phyloP scores from a whole-genome alignment of 306 rosid species.

The Hippophae gyantsensis region DNA sequence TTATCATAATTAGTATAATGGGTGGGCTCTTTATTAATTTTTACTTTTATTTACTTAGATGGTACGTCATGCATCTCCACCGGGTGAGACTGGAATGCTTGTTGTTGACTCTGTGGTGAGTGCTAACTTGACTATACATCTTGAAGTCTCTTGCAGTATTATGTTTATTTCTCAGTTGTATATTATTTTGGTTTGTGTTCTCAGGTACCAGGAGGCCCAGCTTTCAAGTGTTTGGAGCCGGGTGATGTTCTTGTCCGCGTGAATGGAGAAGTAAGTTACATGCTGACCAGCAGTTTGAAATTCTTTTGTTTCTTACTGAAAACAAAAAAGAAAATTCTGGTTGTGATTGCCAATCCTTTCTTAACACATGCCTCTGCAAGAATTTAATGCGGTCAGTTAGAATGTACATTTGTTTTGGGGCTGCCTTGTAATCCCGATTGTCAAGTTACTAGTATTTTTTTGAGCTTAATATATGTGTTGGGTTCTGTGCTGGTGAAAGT shows the following conservation, averaged over 20 bases:
- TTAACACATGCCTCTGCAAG: too few relatives aligned
- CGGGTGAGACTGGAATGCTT: slow-evolving; percentile 91
- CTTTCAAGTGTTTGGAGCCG: slow-evolving; percentile 69
- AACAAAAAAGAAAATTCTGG: too few relatives aligned
- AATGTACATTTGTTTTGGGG: too few relatives aligned
- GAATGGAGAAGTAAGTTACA: slow-evolving; percentile 77
- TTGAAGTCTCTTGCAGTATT: background rate
- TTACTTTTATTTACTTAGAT: slow-evolving; percentile 42
- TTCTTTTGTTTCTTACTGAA: too few relatives aligned
- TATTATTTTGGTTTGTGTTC: slow-evolving; percentile 26
- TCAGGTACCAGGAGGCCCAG: slow-evolving; percentile 98
- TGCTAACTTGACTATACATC: slow-evolving; percentile 4
- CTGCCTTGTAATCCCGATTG: too few relatives aligned
- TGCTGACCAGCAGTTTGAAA: background rate
- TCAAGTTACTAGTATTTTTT: background rate
- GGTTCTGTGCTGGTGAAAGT: background rate
- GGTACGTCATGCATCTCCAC: slow-evolving; percentile 73
- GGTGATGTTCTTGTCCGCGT: slow-evolving; percentile 92
- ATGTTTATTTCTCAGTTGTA: slow-evolving; percentile 14
- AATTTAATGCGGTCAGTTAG: too few relatives aligned
- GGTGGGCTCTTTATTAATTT: slow-evolving; percentile 15
- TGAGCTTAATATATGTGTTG: background rate
- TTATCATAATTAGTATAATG: slow-evolving; percentile 2
- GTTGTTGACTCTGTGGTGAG: slow-evolving; percentile 92
- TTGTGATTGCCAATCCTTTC: too few relatives aligned